Evolutionary conservation across 805 yeast species (phyloP).

Genomic region (Teunomyces gatunensis): DNA sequence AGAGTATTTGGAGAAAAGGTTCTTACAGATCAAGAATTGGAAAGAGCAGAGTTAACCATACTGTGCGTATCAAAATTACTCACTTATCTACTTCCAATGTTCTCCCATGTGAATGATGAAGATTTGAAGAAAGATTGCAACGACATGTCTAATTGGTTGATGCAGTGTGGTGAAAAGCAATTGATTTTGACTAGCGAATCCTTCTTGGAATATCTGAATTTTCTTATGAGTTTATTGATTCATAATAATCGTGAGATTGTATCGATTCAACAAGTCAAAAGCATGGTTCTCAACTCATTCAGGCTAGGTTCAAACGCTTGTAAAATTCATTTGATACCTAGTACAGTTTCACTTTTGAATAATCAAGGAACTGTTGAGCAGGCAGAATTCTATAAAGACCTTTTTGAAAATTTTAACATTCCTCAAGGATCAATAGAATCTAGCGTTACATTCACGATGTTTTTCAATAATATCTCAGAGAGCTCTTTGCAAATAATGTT

Average conservation of each 20-base stretch:
- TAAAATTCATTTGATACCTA: slow-evolving; percentile 17
- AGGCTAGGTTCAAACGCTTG: slow-evolving; percentile 15
- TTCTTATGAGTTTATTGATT: slow-evolving; percentile 29
- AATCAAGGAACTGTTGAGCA: slow-evolving; percentile 11
- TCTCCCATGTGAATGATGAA: slow-evolving; percentile 21
- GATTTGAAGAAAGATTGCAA: slow-evolving; percentile 39
- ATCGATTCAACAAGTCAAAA: slow-evolving; percentile 9
- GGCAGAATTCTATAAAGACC: slow-evolving; percentile 24
- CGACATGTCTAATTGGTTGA: slow-evolving; percentile 49
- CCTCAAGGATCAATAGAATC: slow-evolving; percentile 41
- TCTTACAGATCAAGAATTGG: slow-evolving; percentile 25
- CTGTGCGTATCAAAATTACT: slow-evolving; percentile 31
- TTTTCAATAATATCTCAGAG: slow-evolving; percentile 30
- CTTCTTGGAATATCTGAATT: slow-evolving; percentile 24
- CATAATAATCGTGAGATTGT: slow-evolving; percentile 25
- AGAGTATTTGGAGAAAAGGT: slow-evolving; percentile 32
- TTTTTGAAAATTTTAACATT: slow-evolving; percentile 25
- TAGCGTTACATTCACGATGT: slow-evolving; percentile 36
- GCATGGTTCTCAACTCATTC: slow-evolving; percentile 11
- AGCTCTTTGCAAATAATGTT: slow-evolving; percentile 28
- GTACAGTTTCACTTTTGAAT: slow-evolving; percentile 11
- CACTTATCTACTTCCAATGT: slow-evolving; percentile 17
- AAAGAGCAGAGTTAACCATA: slow-evolving; percentile 41
- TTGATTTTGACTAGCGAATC: slow-evolving; percentile 41
- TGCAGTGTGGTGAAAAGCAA: slow-evolving; percentile 36